Percentiles rank a stretch among this genome's conserved stretches.
phyloP scores from a whole-genome alignment of 163 green algal genomes.

The Chlorella variabilis region DNA sequence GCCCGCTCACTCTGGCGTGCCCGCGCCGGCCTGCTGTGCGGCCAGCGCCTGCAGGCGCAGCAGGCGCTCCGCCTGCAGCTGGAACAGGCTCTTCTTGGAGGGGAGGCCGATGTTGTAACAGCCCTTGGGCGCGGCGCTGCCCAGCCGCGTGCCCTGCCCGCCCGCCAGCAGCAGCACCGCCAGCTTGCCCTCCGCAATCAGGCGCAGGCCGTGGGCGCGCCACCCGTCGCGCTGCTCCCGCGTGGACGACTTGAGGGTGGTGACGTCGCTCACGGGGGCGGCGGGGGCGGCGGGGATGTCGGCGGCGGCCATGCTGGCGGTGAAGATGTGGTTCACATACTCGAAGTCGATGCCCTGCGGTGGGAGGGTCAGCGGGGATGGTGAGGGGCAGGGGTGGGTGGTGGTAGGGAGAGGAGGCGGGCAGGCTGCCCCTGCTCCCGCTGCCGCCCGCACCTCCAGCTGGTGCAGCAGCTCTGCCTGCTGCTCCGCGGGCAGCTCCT shows the following conservation, averaged over 20 bases:
- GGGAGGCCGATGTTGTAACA: slow-evolving; percentile 97
- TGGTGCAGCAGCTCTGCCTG: slow-evolving; percentile 45
- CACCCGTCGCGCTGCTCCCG: slow-evolving; percentile 43
- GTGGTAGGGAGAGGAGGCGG: background rate
- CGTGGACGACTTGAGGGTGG: slow-evolving; percentile 15
- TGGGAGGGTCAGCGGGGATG: too few species aligned
- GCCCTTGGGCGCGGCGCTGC: slow-evolving; percentile 87
- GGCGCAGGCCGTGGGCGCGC: slow-evolving; percentile 47
- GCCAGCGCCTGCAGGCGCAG: slow-evolving; percentile 76
- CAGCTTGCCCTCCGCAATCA: slow-evolving; percentile 75
- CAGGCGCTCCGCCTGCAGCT: slow-evolving; percentile 91
- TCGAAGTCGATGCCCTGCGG: slow-evolving; percentile 47
- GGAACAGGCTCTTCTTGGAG: slow-evolving; percentile 92
- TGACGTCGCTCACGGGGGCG: slow-evolving; percentile 31
- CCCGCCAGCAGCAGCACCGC: slow-evolving; percentile 92
- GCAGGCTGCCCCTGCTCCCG: background rate
- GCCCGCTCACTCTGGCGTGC: slow-evolving; percentile 24
- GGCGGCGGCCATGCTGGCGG: slow-evolving; percentile 28
- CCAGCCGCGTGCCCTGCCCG: slow-evolving; percentile 96
- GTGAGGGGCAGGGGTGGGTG: background rate
- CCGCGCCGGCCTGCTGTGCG: slow-evolving; percentile 31
- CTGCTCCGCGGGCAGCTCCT: slow-evolving; percentile 38
- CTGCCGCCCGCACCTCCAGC: slow-evolving; percentile 24
- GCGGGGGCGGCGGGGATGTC: slow-evolving; percentile 1
- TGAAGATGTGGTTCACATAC: slow-evolving; percentile 50